Evolutionary conservation across 208 protist species (phyloP).

Genomic region (Leptomonas pyrrhocoris): DNA sequence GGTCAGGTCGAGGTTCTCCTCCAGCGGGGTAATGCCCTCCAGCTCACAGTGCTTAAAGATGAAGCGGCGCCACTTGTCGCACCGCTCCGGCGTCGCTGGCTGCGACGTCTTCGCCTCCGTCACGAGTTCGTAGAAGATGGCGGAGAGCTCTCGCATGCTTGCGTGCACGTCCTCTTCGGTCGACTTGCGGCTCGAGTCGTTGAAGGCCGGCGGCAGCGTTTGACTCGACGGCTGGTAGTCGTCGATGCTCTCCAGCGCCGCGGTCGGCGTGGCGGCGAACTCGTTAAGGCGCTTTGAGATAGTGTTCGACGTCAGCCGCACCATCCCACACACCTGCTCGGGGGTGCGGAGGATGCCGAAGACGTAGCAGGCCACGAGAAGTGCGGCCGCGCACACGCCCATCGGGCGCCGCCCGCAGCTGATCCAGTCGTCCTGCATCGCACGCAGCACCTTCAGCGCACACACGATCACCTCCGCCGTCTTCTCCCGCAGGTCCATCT

Average conservation of each 20-base stretch:
- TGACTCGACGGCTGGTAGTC: conserved; percentile 60
- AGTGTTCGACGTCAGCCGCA: conserved; percentile 80
- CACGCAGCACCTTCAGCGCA: conserved; percentile 84
- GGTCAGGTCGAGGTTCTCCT: conserved; percentile 65
- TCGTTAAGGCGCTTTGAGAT: conserved; percentile 82
- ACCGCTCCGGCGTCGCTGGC: conserved; percentile 74
- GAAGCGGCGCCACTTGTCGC: conserved; percentile 81
- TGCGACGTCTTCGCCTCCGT: conserved; percentile 80
- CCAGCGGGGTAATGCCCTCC: conserved; percentile 54
- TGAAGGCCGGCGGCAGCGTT: conserved; percentile 82
- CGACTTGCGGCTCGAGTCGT: conserved; percentile 40
- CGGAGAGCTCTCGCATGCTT: conserved; percentile 74
- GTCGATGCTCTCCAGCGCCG: conserved; percentile 75
- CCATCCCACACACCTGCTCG: conserved; percentile 89
- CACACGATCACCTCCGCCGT: conserved; percentile 79
- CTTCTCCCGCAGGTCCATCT: conserved; percentile 78
- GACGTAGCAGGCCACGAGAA: conserved; percentile 89
- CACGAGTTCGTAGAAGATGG: conserved; percentile 87
- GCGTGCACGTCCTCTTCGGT: conserved; percentile 74
- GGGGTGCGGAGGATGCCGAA: conserved; percentile 78
- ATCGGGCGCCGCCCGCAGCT: conserved; percentile 85
- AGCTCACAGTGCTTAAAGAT: conserved; percentile 76
- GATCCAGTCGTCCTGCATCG: conserved; percentile 94
- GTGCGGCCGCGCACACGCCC: conserved; percentile 87
- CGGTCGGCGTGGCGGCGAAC: conserved; percentile 82